Evolutionary conservation across 768 basidiomycete genomes (phyloP).

Genomic region (Phaeolepiota aurea): DNA sequence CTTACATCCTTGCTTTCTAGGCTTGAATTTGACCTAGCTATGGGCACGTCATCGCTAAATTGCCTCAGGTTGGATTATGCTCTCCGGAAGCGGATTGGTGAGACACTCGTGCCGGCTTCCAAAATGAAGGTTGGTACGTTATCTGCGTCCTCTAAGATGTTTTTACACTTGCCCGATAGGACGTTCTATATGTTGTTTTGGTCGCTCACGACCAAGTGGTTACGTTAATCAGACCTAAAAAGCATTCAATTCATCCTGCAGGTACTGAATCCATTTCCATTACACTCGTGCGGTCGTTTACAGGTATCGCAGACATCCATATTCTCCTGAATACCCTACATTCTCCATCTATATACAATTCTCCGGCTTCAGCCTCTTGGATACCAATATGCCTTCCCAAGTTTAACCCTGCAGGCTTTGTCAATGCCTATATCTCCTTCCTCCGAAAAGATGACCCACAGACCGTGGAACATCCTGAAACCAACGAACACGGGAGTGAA

Average conservation of each 20-base stretch:
- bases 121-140: conserved; percentile 61
- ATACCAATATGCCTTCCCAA: conserved; percentile 94
- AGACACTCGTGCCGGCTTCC: conserved; percentile 67
- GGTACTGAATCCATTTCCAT: conserved; percentile 30
- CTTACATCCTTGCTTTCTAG: conserved; percentile 62
- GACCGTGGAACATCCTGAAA: no score
- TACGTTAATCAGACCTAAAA: conserved; percentile 82
- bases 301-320: conserved; percentile 61
- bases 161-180: conserved; percentile 31
- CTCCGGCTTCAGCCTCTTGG: conserved; percentile 81
- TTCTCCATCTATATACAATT: conserved; percentile 70
- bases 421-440: conserved; percentile 85
- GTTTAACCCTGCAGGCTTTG: conserved; percentile 83
- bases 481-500: no score
- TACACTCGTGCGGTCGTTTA: background rate
- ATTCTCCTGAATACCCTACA: conserved; percentile 88
- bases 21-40: conserved; percentile 73
- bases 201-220: conserved; percentile 71
- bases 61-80: conserved; percentile 69
- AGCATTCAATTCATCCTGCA: conserved; percentile 92
- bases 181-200: conserved; percentile 88
- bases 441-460: conserved; percentile 35
- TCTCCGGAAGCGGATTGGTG: conserved; percentile 69
- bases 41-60: conserved; percentile 72
- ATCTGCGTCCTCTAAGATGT: background rate